phyloP scores from a whole-genome alignment of 1,284 basidiomycete species.

The Baeospora myosura region DNA sequence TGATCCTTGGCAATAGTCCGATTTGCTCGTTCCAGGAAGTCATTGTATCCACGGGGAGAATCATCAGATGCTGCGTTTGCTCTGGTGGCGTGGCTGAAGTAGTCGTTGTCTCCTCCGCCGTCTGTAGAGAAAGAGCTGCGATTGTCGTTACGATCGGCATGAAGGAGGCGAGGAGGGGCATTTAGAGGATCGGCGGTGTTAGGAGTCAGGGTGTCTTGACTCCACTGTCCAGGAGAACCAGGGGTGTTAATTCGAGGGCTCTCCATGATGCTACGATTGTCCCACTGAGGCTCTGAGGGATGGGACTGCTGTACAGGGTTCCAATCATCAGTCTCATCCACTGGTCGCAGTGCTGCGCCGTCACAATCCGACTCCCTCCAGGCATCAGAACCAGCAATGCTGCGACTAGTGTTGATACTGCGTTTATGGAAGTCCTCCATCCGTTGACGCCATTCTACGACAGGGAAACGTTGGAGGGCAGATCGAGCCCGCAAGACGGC shows the following conservation, averaged over 20 bases:
- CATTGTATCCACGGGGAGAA: constrained; percentile 40
- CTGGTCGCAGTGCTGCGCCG: constrained; percentile 39
- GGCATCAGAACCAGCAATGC: constrained; percentile 61
- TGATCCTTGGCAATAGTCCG: constrained; percentile 73
- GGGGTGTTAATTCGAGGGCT: constrained; percentile 22
- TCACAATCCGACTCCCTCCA: constrained; percentile 74
- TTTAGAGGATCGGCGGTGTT: constrained; percentile 24
- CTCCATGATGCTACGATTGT: constrained; percentile 33
- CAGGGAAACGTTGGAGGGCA: constrained; percentile 90
- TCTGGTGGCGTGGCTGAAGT: constrained; percentile 34
- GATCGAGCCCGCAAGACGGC: constrained; percentile 87
- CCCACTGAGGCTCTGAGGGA: constrained; percentile 51
- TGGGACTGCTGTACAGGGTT: constrained; percentile 41
- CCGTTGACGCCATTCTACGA: constrained; percentile 91
- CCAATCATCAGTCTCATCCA: constrained; percentile 38
- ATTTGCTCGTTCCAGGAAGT: constrained; percentile 83
- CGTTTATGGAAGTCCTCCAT: constrained; percentile 91
- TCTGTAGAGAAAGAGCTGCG: constrained; percentile 21
- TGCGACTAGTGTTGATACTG: constrained; percentile 68
- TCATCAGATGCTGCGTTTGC: constrained; percentile 23
- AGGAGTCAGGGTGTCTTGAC: constrained; percentile 46
- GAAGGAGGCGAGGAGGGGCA: constrained; percentile 25
- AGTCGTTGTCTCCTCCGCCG: constrained; percentile 47
- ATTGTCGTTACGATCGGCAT: constrained; percentile 35
- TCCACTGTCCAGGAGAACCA: constrained; percentile 40